Conservation (phyloP, 495 filamentous ascomycete genomes). For the Copromyces sp. region DNA sequence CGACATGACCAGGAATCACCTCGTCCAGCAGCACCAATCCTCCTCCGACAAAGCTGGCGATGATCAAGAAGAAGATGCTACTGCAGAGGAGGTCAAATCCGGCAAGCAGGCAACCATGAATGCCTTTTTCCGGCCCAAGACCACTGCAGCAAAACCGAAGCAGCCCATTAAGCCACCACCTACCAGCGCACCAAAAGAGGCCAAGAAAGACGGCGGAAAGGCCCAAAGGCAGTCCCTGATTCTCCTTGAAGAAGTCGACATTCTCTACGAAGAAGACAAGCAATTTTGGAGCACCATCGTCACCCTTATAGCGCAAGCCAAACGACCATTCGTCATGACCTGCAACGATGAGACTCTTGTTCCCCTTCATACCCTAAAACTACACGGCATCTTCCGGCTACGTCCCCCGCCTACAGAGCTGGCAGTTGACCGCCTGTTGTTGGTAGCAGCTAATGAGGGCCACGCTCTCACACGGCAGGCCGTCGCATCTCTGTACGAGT, state of each 20-base stretch:
- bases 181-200: conserved; percentile 14
- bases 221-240: conserved; percentile 89
- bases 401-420: conserved; percentile 55
- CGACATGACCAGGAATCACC: conserved; percentile 93
- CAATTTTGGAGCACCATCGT: conserved; percentile 84
- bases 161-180: conserved; percentile 6
- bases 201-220: conserved; percentile 36
- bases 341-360: conserved; percentile 81
- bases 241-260: conserved; percentile 86
- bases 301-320: conserved; percentile 68
- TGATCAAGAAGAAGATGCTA: conserved; percentile 32
- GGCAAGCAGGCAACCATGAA: conserved; percentile 68
- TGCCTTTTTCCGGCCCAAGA: conserved; percentile 62
- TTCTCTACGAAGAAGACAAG: conserved; percentile 89
- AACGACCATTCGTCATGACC: conserved; percentile 85
- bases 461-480: conserved; percentile 64
- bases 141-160: conserved; percentile 15
- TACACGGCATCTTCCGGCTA: conserved; percentile 86
- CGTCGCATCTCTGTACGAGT: conserved; percentile 57
- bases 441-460: conserved; percentile 83
- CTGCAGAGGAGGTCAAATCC: conserved; percentile 48
- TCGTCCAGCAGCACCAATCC: conserved; percentile 46
- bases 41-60: conserved; percentile 8
- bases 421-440: conserved; percentile 67
- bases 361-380: conserved; percentile 54